Base-by-base conservation (phyloP, 805 yeast species). In the Pichia gijzeniarum region DNA sequence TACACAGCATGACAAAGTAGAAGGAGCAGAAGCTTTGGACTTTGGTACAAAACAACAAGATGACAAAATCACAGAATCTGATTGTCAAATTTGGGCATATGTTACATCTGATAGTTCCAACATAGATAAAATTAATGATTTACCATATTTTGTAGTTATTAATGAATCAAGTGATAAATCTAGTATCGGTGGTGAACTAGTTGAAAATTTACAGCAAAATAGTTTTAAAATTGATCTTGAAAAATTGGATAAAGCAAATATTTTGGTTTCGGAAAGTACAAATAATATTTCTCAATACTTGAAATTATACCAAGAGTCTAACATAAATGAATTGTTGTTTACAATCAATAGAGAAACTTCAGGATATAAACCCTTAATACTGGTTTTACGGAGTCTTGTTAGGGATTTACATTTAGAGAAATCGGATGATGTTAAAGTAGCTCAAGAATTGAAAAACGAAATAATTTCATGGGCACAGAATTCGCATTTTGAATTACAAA, bases 401-500 rank as follows among this genome's bases (percentile, higher is more conserved):
- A 50, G 52, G 20, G 65, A 61, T 35, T 38, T 41, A 14, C 16
- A 47, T 10, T 3, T 40, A 5, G n/a, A 36, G 9, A 35, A 21
- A n/a, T 27, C 45, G 5, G 27, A 27, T 6, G 46, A 45, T 19
- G 36, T 38, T 14, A 34, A 41, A 21, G 13, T 38, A 40, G 52
- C 35, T 40, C 46, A 20, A 41, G 44, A 37, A 48, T 35, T 53
- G 12, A 50, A 48, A 31, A 40, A 42, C 2, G 56, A 63, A 40
- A 56, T 66, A 8, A 53, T 50, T 16, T 49, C 50, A 14, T 64
- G 69, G 69, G 52, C 67, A 1, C 67, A 63, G 48, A 38, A 43
- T 8, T 57, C 68, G 3, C 70, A 66, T 53, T 53, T 58, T 39
- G 68, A 64, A 44, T 47, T 66, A 31, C 70, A 66, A 45, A 53